Percentiles rank a stretch among this genome's conserved stretches.
These are phyloP conservation scores for Talaromyces sp. DNA, from an alignment of 2,329 filamentous ascomycete genomes.

Conservation along the genomic window DNA sequence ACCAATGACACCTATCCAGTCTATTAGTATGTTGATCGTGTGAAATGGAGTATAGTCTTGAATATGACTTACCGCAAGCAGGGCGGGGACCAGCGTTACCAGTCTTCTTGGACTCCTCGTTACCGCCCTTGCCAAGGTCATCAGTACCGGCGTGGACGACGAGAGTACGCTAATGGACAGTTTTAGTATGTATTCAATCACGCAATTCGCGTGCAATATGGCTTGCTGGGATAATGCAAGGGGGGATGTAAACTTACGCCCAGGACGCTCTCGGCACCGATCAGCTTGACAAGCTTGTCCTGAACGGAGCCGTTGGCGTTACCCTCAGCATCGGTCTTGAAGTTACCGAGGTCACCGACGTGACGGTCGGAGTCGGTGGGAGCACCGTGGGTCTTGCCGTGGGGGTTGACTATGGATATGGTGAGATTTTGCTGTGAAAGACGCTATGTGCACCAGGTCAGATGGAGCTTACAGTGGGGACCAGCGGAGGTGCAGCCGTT, in stretches of 20 bases:
- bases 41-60: no score
- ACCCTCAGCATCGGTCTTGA: slow-evolving; percentile 91
- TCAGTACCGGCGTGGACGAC: slow-evolving; percentile 95
- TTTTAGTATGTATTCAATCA: slow-evolving; percentile 17
- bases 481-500: slow-evolving; percentile 99
- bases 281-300: slow-evolving; percentile 90
- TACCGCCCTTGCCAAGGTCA: slow-evolving; percentile 88
- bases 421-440: not conserved
- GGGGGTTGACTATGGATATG: slow-evolving; percentile 79
- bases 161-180: slow-evolving; percentile 72
- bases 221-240: not conserved
- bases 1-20: slow-evolving; percentile 73
- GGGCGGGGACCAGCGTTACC: slow-evolving; percentile 92
- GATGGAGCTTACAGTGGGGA: slow-evolving; percentile 80
- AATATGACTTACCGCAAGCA: slow-evolving; percentile 75
- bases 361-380: slow-evolving; percentile 82
- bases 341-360: slow-evolving; percentile 96
- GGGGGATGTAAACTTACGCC: slow-evolving; percentile 63
- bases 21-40: slow-evolving; percentile 18
- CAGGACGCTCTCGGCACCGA: slow-evolving; percentile 91
- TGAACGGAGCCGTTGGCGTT: slow-evolving; percentile 78
- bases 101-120: slow-evolving; percentile 97
- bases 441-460: no score
- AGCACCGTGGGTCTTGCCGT: slow-evolving; percentile 87
- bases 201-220: not conserved